Percentiles rank a stretch among this genome's conserved stretches.
Evolutionary conservation across 805 yeast genomes (phyloP).

Genomic region (Wickerhamiella kazuoi): DNA sequence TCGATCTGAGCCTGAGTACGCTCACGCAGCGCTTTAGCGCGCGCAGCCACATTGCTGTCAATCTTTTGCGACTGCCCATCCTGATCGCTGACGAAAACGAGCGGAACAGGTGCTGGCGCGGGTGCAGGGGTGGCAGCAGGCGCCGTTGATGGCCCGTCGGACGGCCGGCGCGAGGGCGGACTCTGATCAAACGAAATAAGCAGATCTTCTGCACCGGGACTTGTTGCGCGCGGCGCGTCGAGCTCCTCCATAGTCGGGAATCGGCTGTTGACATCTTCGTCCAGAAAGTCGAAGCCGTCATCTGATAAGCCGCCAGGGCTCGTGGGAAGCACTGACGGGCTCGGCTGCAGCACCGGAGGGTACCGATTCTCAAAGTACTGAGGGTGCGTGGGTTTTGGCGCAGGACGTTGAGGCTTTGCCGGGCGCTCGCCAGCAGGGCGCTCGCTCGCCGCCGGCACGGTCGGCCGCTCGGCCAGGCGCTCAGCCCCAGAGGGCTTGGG

Average conservation of each 20-base stretch:
- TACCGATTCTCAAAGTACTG: background rate
- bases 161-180: background rate
- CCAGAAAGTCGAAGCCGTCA: background rate
- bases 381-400: background rate
- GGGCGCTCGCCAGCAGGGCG: too few species aligned
- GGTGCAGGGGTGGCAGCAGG: background rate
- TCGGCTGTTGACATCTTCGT: background rate
- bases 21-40: constrained; percentile 4
- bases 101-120: background rate
- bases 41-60: background rate
- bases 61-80: background rate
- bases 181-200: background rate
- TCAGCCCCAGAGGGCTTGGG: background rate
- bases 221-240: background rate
- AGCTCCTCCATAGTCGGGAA: background rate
- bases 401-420: background rate
- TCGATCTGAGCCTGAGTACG: constrained; percentile 7
- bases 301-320: background rate
- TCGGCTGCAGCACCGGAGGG: background rate
- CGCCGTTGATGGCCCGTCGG: too few species aligned
- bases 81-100: background rate
- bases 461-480: too few species aligned
- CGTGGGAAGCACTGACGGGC: background rate
- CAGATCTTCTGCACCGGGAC: background rate
- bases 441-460: too few species aligned